Conservation (phyloP, 2,329 filamentous ascomycete species). For the Microsporum audouinii region DNA sequence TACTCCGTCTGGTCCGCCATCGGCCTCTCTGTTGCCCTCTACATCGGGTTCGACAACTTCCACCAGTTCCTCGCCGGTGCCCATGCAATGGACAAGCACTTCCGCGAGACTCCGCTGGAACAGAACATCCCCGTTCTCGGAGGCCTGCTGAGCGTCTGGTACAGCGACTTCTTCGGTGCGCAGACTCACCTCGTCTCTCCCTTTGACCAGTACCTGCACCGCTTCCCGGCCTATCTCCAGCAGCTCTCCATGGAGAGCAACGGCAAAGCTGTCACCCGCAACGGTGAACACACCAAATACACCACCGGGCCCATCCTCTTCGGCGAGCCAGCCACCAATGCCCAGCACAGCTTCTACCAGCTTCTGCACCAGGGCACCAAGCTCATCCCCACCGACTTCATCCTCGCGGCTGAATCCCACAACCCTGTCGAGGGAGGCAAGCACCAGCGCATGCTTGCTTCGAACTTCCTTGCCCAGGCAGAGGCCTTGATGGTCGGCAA, state of each 20-base stretch:
- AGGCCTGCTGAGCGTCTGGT: constrained; percentile 93
- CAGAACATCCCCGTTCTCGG: constrained; percentile 91
- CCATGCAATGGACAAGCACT: constrained; percentile 98
- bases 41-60: constrained; percentile 97
- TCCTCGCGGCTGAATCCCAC: constrained; percentile 90
- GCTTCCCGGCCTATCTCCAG: constrained; percentile 97
- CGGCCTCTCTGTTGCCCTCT: constrained; percentile 82
- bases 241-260: constrained; percentile 99
- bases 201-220: constrained; percentile 98
- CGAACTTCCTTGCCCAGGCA: constrained; percentile 41
- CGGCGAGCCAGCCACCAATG: constrained; percentile 96
- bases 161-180: constrained; percentile 96
- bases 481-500: constrained; percentile 46
- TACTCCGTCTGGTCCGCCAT: constrained; percentile 99
- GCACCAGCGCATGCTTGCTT: constrained; percentile 62
- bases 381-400: constrained; percentile 96
- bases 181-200: constrained; percentile 96
- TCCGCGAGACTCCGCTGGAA: constrained; percentile 77
- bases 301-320: constrained; percentile 93
- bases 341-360: constrained; percentile 99
- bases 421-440: constrained; percentile 87
- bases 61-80: constrained; percentile 88
- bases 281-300: constrained; percentile 83
- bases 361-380: constrained; percentile 98
- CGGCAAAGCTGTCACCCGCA: constrained; percentile 90